phyloP scores from a whole-genome alignment of 441 rosid genomes.

The Erysimum pusillum region DNA sequence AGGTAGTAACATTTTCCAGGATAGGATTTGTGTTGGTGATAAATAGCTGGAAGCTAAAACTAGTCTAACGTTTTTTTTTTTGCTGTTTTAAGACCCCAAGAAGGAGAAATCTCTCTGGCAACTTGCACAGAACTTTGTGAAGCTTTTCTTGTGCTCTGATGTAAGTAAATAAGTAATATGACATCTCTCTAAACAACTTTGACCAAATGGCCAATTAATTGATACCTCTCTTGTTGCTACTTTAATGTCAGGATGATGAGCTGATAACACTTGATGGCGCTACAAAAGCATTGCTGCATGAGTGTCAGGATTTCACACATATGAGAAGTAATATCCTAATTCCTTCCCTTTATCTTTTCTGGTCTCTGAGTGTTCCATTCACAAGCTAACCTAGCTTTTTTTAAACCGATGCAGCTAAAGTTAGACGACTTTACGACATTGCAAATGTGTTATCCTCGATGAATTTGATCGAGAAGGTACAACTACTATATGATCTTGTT shows the following conservation, averaged over 20 bases:
- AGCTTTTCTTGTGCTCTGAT: constrained; percentile 85
- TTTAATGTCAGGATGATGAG: constrained; percentile 58
- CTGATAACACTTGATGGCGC: constrained; percentile 79
- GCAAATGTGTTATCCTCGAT: constrained; percentile 87
- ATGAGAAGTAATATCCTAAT: constrained; percentile 68
- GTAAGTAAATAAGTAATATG: constrained; percentile 54
- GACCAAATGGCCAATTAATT: constrained; percentile 11
- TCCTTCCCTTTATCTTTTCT: constrained; percentile 22
- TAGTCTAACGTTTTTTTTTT: constrained; percentile 5
- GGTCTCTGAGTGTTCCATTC: constrained; percentile 2
- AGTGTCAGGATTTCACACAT: constrained; percentile 58
- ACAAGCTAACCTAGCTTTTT: constrained; percentile 28
- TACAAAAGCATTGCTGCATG: constrained; percentile 71
- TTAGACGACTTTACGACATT: constrained; percentile 86
- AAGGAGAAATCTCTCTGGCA: constrained; percentile 80
- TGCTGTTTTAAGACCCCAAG: constrained; percentile 56
- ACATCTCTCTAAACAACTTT: constrained; percentile 1
- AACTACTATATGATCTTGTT: background rate
- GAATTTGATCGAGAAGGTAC: constrained; percentile 86
- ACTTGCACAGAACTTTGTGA: constrained; percentile 86
- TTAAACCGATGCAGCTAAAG: constrained; percentile 70
- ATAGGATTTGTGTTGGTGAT: background rate
- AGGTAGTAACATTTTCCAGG: background rate
- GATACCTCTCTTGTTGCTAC: constrained; percentile 23
- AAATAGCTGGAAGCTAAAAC: background rate